A percentile compares a stretch with the other conserved stretches of the same genome.
Conservation (phyloP, 2,329 filamentous ascomycete species). For the Curvularia hawaiiensis region DNA sequence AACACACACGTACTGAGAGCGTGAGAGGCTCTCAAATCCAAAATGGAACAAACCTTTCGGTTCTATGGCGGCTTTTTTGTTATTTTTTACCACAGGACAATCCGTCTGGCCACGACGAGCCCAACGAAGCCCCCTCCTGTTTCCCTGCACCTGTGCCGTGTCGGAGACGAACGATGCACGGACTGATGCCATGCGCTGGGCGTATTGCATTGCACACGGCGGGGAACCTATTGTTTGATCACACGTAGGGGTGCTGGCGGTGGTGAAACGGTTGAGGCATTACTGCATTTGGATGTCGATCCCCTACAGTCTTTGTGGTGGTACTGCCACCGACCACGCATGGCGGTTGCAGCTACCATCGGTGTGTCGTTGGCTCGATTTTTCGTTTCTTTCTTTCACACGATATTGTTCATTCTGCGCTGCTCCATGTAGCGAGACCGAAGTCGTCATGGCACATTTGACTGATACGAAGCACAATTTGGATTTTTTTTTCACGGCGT, state of each 20-base stretch:
- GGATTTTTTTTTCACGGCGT: slow-evolving; percentile 13
- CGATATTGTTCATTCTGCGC: slow-evolving; percentile 38
- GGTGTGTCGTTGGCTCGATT: slow-evolving; percentile 10
- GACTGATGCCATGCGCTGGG: slow-evolving; percentile 16
- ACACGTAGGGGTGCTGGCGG: slow-evolving; percentile 16
- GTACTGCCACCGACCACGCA: slow-evolving; percentile 7
- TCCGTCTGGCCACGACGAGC: slow-evolving; percentile 21
- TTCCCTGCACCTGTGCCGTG: slow-evolving; percentile 7
- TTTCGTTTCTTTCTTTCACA: slow-evolving; percentile 15
- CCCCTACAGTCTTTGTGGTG: slow-evolving; percentile 16
- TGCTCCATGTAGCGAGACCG: slow-evolving; percentile 24
- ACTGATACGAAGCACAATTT: slow-evolving; percentile 32
- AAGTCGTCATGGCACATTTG: slow-evolving; percentile 32
- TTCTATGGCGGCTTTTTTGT: slow-evolving; percentile 18
- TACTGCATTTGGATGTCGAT: slow-evolving; percentile 25
- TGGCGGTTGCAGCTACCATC: background rate
- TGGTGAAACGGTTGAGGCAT: slow-evolving; percentile 27
- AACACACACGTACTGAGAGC: slow-evolving; percentile 47
- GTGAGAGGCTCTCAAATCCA: background rate
- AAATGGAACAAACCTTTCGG: background rate
- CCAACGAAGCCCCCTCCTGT: background rate
- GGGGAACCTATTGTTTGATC: slow-evolving; percentile 15
- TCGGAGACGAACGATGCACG: slow-evolving; percentile 30
- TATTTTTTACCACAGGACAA: slow-evolving; percentile 24
- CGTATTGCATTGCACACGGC: slow-evolving; percentile 21